These are phyloP conservation scores for Fennellomyces sp. DNA, from an alignment of 371 early-diverging fungal species.

Conservation along the genomic window DNA sequence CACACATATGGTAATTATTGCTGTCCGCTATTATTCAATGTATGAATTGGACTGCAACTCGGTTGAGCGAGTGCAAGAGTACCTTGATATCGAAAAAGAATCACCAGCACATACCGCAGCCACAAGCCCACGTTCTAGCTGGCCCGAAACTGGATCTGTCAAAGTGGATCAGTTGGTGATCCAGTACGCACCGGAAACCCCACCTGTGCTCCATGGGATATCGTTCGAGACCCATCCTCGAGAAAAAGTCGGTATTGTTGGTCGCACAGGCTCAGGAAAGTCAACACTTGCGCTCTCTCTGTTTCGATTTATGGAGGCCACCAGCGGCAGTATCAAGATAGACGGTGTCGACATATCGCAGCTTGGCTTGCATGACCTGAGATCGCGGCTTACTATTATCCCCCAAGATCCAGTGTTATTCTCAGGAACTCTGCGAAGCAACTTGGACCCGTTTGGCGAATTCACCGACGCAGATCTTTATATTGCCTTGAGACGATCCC, in stretches of 20 bases:
- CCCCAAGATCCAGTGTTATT: slow-evolving; percentile 81
- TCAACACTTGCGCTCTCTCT: slow-evolving; percentile 68
- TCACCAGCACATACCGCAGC: slow-evolving; percentile 54
- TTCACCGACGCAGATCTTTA: slow-evolving; percentile 76
- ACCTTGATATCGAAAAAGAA: slow-evolving; percentile 72
- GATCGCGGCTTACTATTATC: slow-evolving; percentile 66
- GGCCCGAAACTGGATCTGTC: slow-evolving; percentile 78
- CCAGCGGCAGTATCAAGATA: slow-evolving; percentile 62
- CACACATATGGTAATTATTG: slow-evolving; percentile 79
- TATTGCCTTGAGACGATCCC: slow-evolving; percentile 68
- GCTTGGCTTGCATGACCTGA: slow-evolving; percentile 67
- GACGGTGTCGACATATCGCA: slow-evolving; percentile 72
- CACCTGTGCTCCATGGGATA: slow-evolving; percentile 72
- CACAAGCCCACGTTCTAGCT: slow-evolving; percentile 53
- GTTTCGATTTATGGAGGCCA: slow-evolving; percentile 75
- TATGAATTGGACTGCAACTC: slow-evolving; percentile 80
- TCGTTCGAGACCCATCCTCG: slow-evolving; percentile 58
- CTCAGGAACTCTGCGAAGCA: slow-evolving; percentile 78
- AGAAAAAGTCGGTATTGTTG: slow-evolving; percentile 69
- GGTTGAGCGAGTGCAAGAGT: slow-evolving; percentile 85
- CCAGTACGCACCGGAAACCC: slow-evolving; percentile 68
- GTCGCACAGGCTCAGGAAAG: slow-evolving; percentile 52
- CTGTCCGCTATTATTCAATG: slow-evolving; percentile 75
- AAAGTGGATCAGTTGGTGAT: slow-evolving; percentile 65
- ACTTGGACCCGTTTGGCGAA: slow-evolving; percentile 76